Evolutionary conservation across 805 yeast genomes (phyloP), one percentile per base, ranked within the genome.

Genomic region (Metahyphopichia silvanorum): DNA sequence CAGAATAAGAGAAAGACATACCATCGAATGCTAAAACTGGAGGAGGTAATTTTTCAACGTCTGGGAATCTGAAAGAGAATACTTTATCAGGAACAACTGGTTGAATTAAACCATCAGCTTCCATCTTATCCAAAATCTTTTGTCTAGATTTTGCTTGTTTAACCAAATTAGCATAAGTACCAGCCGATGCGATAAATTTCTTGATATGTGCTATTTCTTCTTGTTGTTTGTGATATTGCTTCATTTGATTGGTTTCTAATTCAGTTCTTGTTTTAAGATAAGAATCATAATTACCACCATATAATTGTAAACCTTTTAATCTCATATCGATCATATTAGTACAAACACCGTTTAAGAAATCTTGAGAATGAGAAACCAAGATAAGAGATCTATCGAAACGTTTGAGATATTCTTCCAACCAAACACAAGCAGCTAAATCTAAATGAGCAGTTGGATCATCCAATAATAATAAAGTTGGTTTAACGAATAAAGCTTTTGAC

Each of bases 361-460:
- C 98, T 74, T 88, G 96, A 29, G 98, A 93, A 72, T 93, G 98
- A 21, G 98, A 91, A 41, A 89, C 97, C 43, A 93, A 73, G 29
- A 93, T 89, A 65, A 93, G 77, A 43, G 87, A 89, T 60, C 95
- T 81, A 67, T 93, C 97, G 63, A 84, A 93, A 63, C 87, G 75
- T 74, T 87, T 91, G 58, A 93, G 76, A 69, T 93, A 93, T 71
- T 89, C 98, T 74, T 93, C 98, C 64, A 93, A 76, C 98, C 98
- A 93, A 57, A 93, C 98, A 82, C 98, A 91, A 39, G 98, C 98
- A 68, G 89, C 97, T 61, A 93, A 76, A 73, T 93, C 98, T 77
- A 93, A 86, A 69, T 93, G 98, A 34, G 98, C 98, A 46, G 98
- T 93, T 53, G 98, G 98, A 66, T 93, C 98, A 72, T 93, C 98